Percentiles rank a stretch among this genome's conserved stretches.
These are phyloP conservation scores for Apiospora kogelbergensis DNA, from an alignment of 2,329 filamentous ascomycete genomes.

Conservation along the genomic window DNA sequence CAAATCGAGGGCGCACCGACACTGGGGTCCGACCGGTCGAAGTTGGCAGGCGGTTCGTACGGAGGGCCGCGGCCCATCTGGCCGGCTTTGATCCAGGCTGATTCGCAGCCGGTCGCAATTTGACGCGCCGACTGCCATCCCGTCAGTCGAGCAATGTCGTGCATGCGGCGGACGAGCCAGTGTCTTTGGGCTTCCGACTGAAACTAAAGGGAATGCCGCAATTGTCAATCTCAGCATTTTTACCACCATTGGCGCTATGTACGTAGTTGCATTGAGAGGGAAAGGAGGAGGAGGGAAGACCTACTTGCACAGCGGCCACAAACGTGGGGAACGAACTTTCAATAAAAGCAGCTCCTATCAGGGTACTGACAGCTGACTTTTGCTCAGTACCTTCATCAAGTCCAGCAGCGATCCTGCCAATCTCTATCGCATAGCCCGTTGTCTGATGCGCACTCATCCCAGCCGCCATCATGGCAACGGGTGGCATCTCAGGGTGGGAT, in stretches of 20 bases:
- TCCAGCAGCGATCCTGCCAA: slow-evolving; percentile 80
- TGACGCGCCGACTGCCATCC: slow-evolving; percentile 84
- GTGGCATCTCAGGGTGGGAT: slow-evolving; percentile 85
- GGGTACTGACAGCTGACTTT: slow-evolving; percentile 66
- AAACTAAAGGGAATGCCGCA: slow-evolving; percentile 50
- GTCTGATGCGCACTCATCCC: slow-evolving; percentile 75
- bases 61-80: slow-evolving; percentile 73
- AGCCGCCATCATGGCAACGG: slow-evolving; percentile 84
- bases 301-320: slow-evolving; percentile 76
- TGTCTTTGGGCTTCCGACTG: slow-evolving; percentile 69
- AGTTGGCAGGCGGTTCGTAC: slow-evolving; percentile 55
- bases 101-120: slow-evolving; percentile 83
- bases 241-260: background rate
- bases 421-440: slow-evolving; percentile 65
- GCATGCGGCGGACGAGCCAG: slow-evolving; percentile 74
- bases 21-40: slow-evolving; percentile 32
- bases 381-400: slow-evolving; percentile 55
- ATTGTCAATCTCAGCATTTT: background rate
- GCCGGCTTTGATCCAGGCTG: slow-evolving; percentile 75
- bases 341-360: slow-evolving; percentile 77
- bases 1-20: slow-evolving; percentile 39
- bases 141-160: slow-evolving; percentile 74
- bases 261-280: background rate
- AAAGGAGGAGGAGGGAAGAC: background rate
- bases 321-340: slow-evolving; percentile 83